phyloP scores from a whole-genome alignment of 306 rosid genomes.

The Cucurbita ficifolia region DNA sequence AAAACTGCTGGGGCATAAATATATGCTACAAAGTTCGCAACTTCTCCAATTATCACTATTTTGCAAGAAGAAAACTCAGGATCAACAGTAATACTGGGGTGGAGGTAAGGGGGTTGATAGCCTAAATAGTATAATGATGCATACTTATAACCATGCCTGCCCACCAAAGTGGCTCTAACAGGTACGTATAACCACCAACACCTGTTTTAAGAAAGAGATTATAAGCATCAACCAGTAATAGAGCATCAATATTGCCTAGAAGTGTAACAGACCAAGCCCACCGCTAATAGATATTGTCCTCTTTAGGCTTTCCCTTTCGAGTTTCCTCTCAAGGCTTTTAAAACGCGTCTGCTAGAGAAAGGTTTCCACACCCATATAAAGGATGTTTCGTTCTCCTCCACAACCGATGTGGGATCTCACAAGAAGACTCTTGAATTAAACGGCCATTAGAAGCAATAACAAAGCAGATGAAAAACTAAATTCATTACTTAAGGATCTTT shows the following conservation, averaged over 20 bases:
- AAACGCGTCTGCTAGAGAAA: too few relatives aligned
- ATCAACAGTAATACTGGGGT: not conserved
- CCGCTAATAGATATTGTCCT: too few relatives aligned
- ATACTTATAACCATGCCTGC: conserved; percentile 90
- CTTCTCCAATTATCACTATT: conserved; percentile 82
- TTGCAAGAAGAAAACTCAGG: conserved; percentile 4
- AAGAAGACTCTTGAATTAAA: not conserved
- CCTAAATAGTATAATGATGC: conserved; percentile 9
- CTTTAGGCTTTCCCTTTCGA: too few relatives aligned
- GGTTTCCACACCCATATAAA: too few relatives aligned
- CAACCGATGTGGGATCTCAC: too few relatives aligned
- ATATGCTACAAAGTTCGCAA: conserved; percentile 87
- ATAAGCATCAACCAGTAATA: not conserved
- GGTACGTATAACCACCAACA: conserved; percentile 74
- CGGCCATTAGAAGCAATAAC: not conserved
- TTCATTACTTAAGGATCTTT: not conserved
- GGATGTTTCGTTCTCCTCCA: too few relatives aligned
- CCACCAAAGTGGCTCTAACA: conserved; percentile 97
- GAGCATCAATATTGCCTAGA: not conserved
- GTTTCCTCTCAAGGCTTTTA: too few relatives aligned
- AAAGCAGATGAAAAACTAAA: not conserved
- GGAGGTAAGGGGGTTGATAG: not conserved
- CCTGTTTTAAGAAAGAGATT: conserved; percentile 31
- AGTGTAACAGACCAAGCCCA: too few relatives aligned
- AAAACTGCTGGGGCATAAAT: conserved; percentile 88